Percentiles rank a stretch among this genome's conserved stretches.
These are phyloP conservation scores for Salix suchowensis DNA, from an alignment of 345 rosid genomes.

Conservation along the genomic window DNA sequence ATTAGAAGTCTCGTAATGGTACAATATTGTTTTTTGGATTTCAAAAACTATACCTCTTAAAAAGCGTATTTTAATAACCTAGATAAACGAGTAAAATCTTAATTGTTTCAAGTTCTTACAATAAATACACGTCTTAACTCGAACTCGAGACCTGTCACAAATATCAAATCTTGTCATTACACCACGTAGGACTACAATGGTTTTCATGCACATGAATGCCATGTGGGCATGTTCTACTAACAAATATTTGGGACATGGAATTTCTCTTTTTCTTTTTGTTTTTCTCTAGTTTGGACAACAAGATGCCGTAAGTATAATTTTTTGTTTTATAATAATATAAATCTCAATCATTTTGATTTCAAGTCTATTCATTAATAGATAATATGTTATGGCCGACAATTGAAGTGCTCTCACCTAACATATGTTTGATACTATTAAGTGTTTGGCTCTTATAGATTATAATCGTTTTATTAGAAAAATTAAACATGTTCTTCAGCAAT, in stretches of 20 bases:
- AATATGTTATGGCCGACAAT: slow-evolving; percentile 5
- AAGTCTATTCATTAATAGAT: background rate
- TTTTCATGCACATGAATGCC: slow-evolving; percentile 24
- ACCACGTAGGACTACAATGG: too few relatives aligned
- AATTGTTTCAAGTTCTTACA: fast-evolving
- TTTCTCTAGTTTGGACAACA: background rate
- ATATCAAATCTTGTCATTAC: too few relatives aligned
- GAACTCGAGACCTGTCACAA: too few relatives aligned
- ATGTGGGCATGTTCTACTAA: background rate
- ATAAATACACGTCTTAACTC: too few relatives aligned
- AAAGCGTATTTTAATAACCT: fast-evolving
- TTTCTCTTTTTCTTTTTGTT: background rate
- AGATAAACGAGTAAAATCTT: too few relatives aligned
- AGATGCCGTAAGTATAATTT: background rate
- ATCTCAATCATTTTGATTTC: slow-evolving; percentile 2
- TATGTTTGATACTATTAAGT: background rate
- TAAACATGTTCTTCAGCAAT: background rate
- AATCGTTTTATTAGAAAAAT: background rate
- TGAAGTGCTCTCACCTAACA: background rate
- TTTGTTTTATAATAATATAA: background rate
- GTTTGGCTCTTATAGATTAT: background rate
- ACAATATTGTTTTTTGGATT: background rate
- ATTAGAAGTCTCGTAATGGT: background rate
- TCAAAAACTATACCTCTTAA: fast-evolving
- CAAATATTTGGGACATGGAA: background rate